Percentiles rank a stretch among this genome's conserved stretches.
phyloP scores from a whole-genome alignment of 2,329 filamentous ascomycete genomes.

The Bipolaris sorokiniana region DNA sequence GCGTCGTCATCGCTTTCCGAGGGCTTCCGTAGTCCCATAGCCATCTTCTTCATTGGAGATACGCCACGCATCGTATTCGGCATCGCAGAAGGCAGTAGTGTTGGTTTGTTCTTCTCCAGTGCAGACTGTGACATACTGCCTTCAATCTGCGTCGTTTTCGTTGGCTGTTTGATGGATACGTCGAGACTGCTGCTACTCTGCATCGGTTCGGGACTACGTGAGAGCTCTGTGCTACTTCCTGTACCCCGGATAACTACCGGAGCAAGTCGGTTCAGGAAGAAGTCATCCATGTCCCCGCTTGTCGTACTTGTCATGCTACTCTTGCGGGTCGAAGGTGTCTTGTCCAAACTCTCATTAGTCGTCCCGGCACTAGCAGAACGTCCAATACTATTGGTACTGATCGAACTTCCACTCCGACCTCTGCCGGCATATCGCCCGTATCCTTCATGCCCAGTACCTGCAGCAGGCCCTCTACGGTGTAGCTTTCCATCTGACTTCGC shows the following conservation, averaged over 20 bases:
- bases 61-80: conserved; percentile 40
- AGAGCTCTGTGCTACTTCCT: conserved; percentile 48
- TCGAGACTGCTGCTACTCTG: conserved; percentile 46
- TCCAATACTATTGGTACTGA: conserved; percentile 57
- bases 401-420: conserved; percentile 67
- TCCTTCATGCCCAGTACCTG: conserved; percentile 93
- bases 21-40: conserved; percentile 35
- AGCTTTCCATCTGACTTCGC: conserved; percentile 65
- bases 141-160: conserved; percentile 27
- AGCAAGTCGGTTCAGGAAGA: conserved; percentile 52
- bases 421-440: conserved; percentile 72
- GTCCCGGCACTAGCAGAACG: conserved; percentile 55
- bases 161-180: conserved; percentile 22
- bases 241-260: conserved; percentile 55
- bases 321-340: conserved; percentile 49
- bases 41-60: conserved; percentile 42
- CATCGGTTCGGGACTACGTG: conserved; percentile 46
- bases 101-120: conserved; percentile 32
- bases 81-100: conserved; percentile 48
- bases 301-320: conserved; percentile 52
- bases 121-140: conserved; percentile 26
- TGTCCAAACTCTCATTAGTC: conserved; percentile 43
- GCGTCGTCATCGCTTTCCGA: conserved; percentile 48
- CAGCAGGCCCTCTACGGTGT: conserved; percentile 75
- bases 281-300: conserved; percentile 54